Evolutionary conservation across 306 rosid genomes (phyloP).

Genomic region (Quillaja saponaria): DNA sequence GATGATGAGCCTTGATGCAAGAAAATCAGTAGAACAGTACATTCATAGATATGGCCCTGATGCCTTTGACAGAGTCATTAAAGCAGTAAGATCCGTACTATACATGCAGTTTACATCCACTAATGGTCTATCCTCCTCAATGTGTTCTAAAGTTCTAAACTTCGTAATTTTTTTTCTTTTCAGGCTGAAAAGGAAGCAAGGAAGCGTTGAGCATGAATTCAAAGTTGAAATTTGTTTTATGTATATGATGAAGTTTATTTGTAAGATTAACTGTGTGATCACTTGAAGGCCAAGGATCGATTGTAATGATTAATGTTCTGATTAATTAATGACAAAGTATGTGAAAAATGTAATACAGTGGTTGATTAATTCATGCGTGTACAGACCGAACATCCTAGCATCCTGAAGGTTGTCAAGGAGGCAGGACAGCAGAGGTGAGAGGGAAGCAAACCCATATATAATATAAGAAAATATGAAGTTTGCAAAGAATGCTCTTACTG

Average conservation of each 20-base stretch:
- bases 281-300: neutral
- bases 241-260: neutral
- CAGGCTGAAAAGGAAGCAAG: slow-evolving; percentile 90
- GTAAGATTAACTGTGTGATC: neutral
- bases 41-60: slow-evolving; percentile 65
- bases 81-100: slow-evolving; percentile 43
- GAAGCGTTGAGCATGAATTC: slow-evolving; percentile 45
- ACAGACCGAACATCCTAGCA: too few species aligned
- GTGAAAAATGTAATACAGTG: too few species aligned
- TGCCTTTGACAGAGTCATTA: slow-evolving; percentile 72
- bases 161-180: slow-evolving; percentile 16
- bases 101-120: neutral
- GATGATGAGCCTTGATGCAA: slow-evolving; percentile 81
- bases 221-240: neutral
- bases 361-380: too few species aligned
- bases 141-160: neutral
- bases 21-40: slow-evolving; percentile 71
- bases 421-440: too few species aligned
- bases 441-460: too few species aligned
- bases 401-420: too few species aligned
- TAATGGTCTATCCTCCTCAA: neutral
- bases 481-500: too few species aligned
- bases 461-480: too few species aligned
- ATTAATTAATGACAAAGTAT: too few species aligned
- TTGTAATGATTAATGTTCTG: too few species aligned